A percentile compares a stretch with the other conserved stretches of the same genome.
phyloP scores from a whole-genome alignment of 192 early-diverging fungal species.

The Piromyces finnis region DNA sequence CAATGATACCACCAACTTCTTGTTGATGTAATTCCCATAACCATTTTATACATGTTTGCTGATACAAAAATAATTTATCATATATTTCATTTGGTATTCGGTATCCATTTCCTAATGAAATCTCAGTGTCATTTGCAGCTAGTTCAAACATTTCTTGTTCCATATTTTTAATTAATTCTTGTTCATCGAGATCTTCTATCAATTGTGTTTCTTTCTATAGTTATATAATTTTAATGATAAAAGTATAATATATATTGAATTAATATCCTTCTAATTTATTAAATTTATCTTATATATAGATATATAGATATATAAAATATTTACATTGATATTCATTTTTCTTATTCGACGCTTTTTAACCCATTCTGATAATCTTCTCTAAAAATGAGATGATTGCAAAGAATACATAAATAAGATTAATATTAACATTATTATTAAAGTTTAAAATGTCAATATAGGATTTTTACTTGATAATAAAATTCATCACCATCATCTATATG shows the following conservation, averaged over 20 bases:
- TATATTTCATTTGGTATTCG: slow-evolving; percentile 69
- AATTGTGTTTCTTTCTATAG: slow-evolving; percentile 2
- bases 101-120: slow-evolving; percentile 7
- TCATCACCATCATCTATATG: not conserved
- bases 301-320: too few relatives aligned
- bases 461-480: not conserved
- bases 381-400: too few relatives aligned
- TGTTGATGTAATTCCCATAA: slow-evolving; percentile 74
- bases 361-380: slow-evolving; percentile 23
- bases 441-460: not conserved
- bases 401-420: too few relatives aligned
- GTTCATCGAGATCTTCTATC: slow-evolving; percentile 8
- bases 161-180: slow-evolving; percentile 8
- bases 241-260: too few relatives aligned
- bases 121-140: slow-evolving; percentile 27
- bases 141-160: slow-evolving; percentile 25
- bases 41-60: slow-evolving; percentile 71
- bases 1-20: slow-evolving; percentile 75
- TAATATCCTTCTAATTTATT: too few relatives aligned
- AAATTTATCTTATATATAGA: too few relatives aligned
- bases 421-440: too few relatives aligned
- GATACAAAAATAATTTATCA: slow-evolving; percentile 70
- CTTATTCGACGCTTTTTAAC: slow-evolving; percentile 13
- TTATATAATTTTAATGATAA: too few relatives aligned
- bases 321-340: slow-evolving; percentile 9